Evolutionary conservation across 148 eudicot species (phyloP).

Genomic region (Rhododendron molle): DNA sequence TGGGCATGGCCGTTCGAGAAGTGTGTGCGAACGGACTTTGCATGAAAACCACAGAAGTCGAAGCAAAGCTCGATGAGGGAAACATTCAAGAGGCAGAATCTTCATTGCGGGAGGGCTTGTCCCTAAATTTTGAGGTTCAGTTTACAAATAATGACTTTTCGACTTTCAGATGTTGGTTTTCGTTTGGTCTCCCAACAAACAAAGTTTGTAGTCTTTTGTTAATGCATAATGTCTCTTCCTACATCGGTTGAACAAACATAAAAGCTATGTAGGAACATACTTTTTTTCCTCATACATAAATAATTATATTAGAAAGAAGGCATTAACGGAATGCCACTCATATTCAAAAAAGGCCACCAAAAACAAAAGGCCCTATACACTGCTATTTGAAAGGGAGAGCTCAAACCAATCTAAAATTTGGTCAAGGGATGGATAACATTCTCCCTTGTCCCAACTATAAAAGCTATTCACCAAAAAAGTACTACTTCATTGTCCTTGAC

Average conservation of each 20-base stretch:
- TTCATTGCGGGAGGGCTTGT: constrained; percentile 81
- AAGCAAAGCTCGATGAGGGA: constrained; percentile 83
- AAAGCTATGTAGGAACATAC: not conserved
- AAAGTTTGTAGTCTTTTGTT: not conserved
- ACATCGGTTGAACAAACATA: not conserved
- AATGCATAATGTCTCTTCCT: not conserved
- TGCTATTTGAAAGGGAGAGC: too few species aligned
- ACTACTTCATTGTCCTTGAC: not conserved
- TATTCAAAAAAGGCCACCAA: too few species aligned
- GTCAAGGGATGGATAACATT: too few species aligned
- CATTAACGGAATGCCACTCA: too few species aligned
- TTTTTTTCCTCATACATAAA: too few species aligned
- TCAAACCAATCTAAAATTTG: too few species aligned
- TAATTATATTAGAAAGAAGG: too few species aligned
- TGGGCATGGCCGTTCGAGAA: constrained; percentile 47
- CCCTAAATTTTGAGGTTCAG: constrained; percentile 87
- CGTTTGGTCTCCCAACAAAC: not conserved
- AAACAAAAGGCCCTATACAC: too few species aligned
- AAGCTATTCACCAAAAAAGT: too few species aligned
- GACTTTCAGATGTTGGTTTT: not conserved
- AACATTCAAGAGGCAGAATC: constrained; percentile 92
- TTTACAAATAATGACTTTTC: constrained; percentile 4
- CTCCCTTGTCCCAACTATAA: too few species aligned
- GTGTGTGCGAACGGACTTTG: constrained; percentile 69
- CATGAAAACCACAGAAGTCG: constrained; percentile 63